Evolutionary conservation across 805 yeast genomes (phyloP), one percentile per base, ranked within the genome.

Genomic region (Tetrapisispora phaffii): DNA sequence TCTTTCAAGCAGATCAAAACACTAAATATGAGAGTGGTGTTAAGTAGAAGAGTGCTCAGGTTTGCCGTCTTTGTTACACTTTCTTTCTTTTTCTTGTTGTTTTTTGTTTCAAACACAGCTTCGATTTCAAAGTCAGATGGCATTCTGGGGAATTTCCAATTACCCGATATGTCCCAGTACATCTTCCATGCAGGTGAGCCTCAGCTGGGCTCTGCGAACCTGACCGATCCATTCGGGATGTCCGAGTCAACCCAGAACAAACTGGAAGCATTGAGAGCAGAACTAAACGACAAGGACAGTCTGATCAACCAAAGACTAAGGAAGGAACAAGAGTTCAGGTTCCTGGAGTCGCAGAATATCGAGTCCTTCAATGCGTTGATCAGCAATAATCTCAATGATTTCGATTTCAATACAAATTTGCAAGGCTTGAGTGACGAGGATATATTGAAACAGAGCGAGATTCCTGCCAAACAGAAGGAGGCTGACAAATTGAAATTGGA

Each of bases 31-130:
- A 15, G 28, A 20, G 13, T 41, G 16, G n/a, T 34, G 19, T 33
- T 44, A n/a, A 28, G 42, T 35, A 41, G 37, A 39, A 39, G 49
- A 34, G 26, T 44, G n/a, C 12, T 41, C 7, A 41, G 44, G 22
- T 20, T 24, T 15, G 31, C 28, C 12, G 19, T 16, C 13, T 20
- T 41, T 35, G 22, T 28, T 19, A 4, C 26, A 8, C 13, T 22
- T 1, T 2, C 38, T 1, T 21, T 36, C 16, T 4, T 35, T 4
- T 9, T 36, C 8, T 9, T 42, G 12, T 2, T 36, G 12, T 22
- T 42, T 12, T 9, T 28, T 3, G 1, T 34, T 20, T 6, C 38
- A 7, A 33, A 28, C 19, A 26, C 33, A 17, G 6, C 10, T 17
- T 37, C 40, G 3, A n/a, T 4, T 5, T 17, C 16, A 7, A 16